Conservation (phyloP, 1,139 yeast genomes). For the Yamadazyma spencermartinsiae region DNA sequence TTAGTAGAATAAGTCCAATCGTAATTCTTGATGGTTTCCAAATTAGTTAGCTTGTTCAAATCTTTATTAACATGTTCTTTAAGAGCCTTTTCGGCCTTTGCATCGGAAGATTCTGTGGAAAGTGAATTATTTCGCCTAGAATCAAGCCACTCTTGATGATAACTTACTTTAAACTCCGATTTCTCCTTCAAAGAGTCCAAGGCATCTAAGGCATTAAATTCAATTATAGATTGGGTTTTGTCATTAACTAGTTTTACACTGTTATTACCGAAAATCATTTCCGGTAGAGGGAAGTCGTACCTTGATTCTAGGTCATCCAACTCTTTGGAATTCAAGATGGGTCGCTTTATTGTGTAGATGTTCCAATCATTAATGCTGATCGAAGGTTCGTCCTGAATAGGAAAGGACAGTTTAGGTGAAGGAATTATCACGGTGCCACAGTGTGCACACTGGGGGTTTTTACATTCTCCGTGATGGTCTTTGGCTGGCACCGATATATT, state of each 20-base stretch:
- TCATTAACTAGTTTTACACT: slow-evolving; percentile 52
- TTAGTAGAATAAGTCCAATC: slow-evolving; percentile 95
- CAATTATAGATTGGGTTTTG: slow-evolving; percentile 46
- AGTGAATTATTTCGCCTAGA: slow-evolving; percentile 48
- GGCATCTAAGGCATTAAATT: slow-evolving; percentile 80
- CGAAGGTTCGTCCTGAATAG: slow-evolving; percentile 64
- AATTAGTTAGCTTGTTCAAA: slow-evolving; percentile 40
- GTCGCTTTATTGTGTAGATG: slow-evolving; percentile 68
- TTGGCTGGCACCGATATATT: slow-evolving; percentile 34
- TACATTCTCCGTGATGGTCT: slow-evolving; percentile 34
- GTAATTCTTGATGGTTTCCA: slow-evolving; percentile 62
- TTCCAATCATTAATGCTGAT: slow-evolving; percentile 74
- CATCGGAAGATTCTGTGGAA: slow-evolving; percentile 20
- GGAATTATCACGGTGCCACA: slow-evolving; percentile 77
- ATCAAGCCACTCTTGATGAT: slow-evolving; percentile 85
- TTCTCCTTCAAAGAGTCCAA: slow-evolving; percentile 57
- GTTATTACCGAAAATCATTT: slow-evolving; percentile 96
- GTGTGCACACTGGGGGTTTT: slow-evolving; percentile 57
- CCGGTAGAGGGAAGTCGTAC: slow-evolving; percentile 84
- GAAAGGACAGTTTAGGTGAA: slow-evolving; percentile 64
- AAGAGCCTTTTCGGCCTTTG: slow-evolving; percentile 29
- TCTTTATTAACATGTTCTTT: slow-evolving; percentile 31
- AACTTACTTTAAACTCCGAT: slow-evolving; percentile 62
- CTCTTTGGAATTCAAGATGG: slow-evolving; percentile 74
- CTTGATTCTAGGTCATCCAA: slow-evolving; percentile 63